These are phyloP conservation scores for Saccharum officinarum DNA, from an alignment of 176 grass and related monocot genomes.

Conservation along the genomic window DNA sequence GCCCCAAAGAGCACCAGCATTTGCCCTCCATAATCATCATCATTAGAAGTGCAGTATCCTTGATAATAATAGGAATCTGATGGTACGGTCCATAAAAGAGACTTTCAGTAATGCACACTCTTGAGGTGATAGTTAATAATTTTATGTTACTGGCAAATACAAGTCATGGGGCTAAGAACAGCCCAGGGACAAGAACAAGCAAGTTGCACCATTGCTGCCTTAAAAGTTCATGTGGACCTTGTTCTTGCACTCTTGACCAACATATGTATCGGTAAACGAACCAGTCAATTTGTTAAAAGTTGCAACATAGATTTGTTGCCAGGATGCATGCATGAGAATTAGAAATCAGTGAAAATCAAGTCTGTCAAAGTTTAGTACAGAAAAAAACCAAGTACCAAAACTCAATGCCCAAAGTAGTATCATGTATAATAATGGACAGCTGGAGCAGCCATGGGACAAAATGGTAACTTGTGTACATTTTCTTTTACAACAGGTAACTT, in stretches of 20 bases:
- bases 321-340: slow-evolving; percentile 41
- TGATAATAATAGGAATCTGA: neutral
- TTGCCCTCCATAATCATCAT: slow-evolving; percentile 1
- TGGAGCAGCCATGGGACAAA: slow-evolving; percentile 2
- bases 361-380: neutral
- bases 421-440: neutral
- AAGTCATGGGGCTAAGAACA: slow-evolving; percentile 17
- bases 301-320: slow-evolving; percentile 22
- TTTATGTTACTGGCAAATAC: neutral
- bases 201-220: slow-evolving; percentile 16
- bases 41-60: neutral
- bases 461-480: neutral
- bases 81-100: neutral
- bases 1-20: neutral
- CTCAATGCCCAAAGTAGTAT: slow-evolving; percentile 15
- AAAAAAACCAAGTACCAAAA: neutral
- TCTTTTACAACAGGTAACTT: neutral
- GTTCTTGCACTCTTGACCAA: slow-evolving; percentile 6
- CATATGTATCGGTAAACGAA: slow-evolving; percentile 8
- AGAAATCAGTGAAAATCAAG: slow-evolving; percentile 16
- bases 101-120: slow-evolving; percentile 1
- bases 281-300: slow-evolving; percentile 20
- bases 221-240: neutral
- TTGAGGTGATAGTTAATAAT: neutral
- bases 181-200: slow-evolving; percentile 21